phyloP scores from a whole-genome alignment of 495 filamentous ascomycete genomes.

The Beverwykella pulmonaria region DNA sequence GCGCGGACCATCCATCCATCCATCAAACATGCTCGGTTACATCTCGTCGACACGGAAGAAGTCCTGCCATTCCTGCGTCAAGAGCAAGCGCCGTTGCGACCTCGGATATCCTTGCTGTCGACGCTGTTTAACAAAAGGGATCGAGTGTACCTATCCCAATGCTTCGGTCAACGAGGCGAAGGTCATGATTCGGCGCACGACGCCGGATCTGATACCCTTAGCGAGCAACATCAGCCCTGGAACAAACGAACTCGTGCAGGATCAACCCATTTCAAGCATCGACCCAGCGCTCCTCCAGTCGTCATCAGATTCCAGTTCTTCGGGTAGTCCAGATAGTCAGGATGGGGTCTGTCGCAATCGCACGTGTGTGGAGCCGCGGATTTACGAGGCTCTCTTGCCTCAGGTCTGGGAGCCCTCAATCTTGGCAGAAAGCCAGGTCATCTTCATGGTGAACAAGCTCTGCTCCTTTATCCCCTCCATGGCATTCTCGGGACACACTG shows the following conservation, averaged over 20 bases:
- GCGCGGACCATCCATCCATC: neutral
- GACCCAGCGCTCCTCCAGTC: constrained; percentile 12
- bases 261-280: neutral
- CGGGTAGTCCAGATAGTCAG: constrained; percentile 16
- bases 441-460: constrained; percentile 4
- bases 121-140: constrained; percentile 24
- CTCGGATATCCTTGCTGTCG: constrained; percentile 32
- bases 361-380: neutral
- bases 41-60: constrained; percentile 35
- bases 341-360: neutral
- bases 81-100: constrained; percentile 54
- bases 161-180: constrained; percentile 23
- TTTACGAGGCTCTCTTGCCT: constrained; percentile 8
- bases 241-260: neutral
- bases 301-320: neutral
- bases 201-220: constrained; percentile 18
- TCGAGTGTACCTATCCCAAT: constrained; percentile 25
- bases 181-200: constrained; percentile 23
- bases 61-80: constrained; percentile 33
- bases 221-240: neutral
- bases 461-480: constrained; percentile 15
- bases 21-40: constrained; percentile 26
- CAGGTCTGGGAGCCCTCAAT: constrained; percentile 26
- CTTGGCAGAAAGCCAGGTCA: constrained; percentile 9
- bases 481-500: constrained; percentile 17